Conservation (phyloP, 1,284 basidiomycete genomes). For the Ceratobasidium sp. region DNA sequence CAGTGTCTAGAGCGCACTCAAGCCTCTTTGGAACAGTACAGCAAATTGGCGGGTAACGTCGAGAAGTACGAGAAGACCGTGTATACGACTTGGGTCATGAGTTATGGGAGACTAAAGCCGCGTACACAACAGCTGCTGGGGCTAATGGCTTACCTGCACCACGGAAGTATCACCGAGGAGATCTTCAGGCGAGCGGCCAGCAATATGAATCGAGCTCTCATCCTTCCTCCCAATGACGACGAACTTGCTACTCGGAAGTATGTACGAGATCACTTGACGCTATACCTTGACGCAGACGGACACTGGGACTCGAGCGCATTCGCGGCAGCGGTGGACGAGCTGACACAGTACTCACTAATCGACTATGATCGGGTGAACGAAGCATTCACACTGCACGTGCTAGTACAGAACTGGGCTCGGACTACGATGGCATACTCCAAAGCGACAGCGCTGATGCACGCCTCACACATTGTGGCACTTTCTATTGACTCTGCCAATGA, state of each 20-base stretch:
- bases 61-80: conserved; percentile 25
- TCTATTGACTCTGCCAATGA: background rate
- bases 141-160: background rate
- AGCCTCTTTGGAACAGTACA: conserved; percentile 1
- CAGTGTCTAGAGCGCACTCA: background rate
- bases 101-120: background rate
- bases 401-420: background rate
- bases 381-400: background rate
- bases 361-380: background rate
- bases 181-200: conserved; percentile 5
- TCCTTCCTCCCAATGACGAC: background rate
- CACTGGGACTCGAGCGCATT: background rate
- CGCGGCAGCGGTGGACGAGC: background rate
- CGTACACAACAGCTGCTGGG: background rate
- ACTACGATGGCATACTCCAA: background rate
- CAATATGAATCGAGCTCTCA: background rate
- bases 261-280: background rate
- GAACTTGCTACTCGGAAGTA: background rate
- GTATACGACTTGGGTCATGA: conserved; percentile 19
- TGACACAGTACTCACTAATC: background rate
- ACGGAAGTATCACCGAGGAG: conserved; percentile 3
- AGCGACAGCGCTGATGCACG: background rate
- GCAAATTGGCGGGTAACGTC: background rate
- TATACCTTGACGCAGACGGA: background rate
- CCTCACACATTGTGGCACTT: background rate